Conservation (phyloP, 1,139 yeast species). For the Sugiyamaella pinicola region DNA sequence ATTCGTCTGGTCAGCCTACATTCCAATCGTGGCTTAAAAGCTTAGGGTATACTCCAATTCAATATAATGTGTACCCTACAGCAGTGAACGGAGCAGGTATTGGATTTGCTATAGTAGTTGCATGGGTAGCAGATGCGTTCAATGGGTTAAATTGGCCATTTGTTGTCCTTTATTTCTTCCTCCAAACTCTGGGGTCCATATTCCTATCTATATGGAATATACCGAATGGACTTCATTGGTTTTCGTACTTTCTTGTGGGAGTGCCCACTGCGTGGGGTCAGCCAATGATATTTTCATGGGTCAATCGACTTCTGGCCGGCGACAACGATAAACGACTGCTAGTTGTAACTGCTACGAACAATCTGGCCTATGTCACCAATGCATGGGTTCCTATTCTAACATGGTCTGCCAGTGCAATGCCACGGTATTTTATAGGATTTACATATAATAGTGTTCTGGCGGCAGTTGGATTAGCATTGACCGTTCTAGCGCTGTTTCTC, state of each 20-base stretch:
- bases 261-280: slow-evolving; percentile 52
- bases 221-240: slow-evolving; percentile 53
- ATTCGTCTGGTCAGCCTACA: slow-evolving; percentile 51
- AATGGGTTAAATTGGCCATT: slow-evolving; percentile 51
- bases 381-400: slow-evolving; percentile 53
- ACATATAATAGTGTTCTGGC: slow-evolving; percentile 52
- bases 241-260: slow-evolving; percentile 51
- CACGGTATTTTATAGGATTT: slow-evolving; percentile 53
- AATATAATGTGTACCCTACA: slow-evolving; percentile 55
- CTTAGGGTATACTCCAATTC: slow-evolving; percentile 46
- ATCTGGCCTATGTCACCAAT: slow-evolving; percentile 55
- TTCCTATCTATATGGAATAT: slow-evolving; percentile 52
- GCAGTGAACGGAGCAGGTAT: slow-evolving; percentile 52
- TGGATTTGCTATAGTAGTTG: slow-evolving; percentile 45
- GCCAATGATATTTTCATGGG: slow-evolving; percentile 58
- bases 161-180: slow-evolving; percentile 45
- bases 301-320: slow-evolving; percentile 49
- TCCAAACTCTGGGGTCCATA: slow-evolving; percentile 48
- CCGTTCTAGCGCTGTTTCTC: slow-evolving; percentile 29
- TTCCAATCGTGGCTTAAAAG: slow-evolving; percentile 58
- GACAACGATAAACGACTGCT: slow-evolving; percentile 57
- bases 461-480: slow-evolving; percentile 47
- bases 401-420: slow-evolving; percentile 55
- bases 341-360: slow-evolving; percentile 54
- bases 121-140: slow-evolving; percentile 49